Base-by-base conservation (phyloP, 148 eudicot species). In the Amaranthus palmeri region DNA sequence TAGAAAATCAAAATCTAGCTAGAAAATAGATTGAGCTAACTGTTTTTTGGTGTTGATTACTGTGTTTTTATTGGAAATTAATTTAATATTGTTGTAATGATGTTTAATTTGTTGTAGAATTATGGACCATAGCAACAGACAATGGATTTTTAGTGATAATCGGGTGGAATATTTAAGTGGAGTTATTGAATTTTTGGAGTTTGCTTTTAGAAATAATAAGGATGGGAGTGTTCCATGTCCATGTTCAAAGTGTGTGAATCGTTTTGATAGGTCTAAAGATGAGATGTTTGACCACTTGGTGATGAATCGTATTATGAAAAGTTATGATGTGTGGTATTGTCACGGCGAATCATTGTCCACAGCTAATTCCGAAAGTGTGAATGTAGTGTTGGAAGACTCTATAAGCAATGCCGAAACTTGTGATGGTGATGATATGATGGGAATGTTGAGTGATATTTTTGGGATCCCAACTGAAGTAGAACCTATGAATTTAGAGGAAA, bases 181-280 rank as follows among this genome's bases (percentile, higher is more conserved):
- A 52, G 10, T 52, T 12, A 10, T 12, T 10, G 55, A 10, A 48
- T 65, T 65, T 65, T 65, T 65, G 54, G 54, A 65, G 53, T 65
- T 45, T 15, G 53, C 69, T 15, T 49, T 65, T 48, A 65, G 54
- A 47, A 47, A 65, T 1, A 17, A 66, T 49, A 25, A 47, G 4
- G 41, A 65, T 65, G 69, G 52, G 1, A 65, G 48, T 15, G 54
- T 65, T 48, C 54, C 54, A 15, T 47, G 54, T 9, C 42, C 69
- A 15, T 66, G 55, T n/a, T 7, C 10, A 49, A 66, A 8, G 55
- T 66, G 55, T 49, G 69, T 66, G 3, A 66, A 66, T 66, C 56
- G 14, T 10, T 66, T 66, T 17, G 40, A 49, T 48, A 66, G 69
- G 5, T 49, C 43, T 18, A 66, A 17, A 40, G 43, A 48, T n/a